phyloP scores from a whole-genome alignment of 2,329 filamentous ascomycete genomes.

The Colletotrichum gigasporum region DNA sequence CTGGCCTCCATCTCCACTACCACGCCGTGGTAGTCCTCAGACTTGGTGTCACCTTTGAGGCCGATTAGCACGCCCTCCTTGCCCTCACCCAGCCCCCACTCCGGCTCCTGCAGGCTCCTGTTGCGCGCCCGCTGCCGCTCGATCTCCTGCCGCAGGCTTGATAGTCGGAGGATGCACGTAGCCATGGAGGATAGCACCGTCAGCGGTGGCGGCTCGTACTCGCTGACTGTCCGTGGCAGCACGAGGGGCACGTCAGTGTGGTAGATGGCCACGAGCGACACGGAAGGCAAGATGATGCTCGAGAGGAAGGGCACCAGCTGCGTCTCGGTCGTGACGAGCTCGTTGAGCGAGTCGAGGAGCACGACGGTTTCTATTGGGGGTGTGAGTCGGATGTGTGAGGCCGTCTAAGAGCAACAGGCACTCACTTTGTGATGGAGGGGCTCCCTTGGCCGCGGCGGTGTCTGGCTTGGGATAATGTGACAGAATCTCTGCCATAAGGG shows the following conservation, averaged over 20 bases:
- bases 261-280: slow-evolving; percentile 82
- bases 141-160: slow-evolving; percentile 78
- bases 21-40: slow-evolving; percentile 54
- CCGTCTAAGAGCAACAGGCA: not conserved
- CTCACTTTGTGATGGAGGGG: slow-evolving; percentile 53
- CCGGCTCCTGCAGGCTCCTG: slow-evolving; percentile 77
- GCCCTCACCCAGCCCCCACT: slow-evolving; percentile 81
- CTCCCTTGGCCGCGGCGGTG: slow-evolving; percentile 45
- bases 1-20: slow-evolving; percentile 89
- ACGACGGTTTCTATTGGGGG: slow-evolving; percentile 72
- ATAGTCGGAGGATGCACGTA: slow-evolving; percentile 82
- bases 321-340: slow-evolving; percentile 63
- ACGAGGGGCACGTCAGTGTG: slow-evolving; percentile 80
- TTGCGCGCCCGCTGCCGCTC: slow-evolving; percentile 79
- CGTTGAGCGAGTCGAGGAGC: slow-evolving; percentile 82
- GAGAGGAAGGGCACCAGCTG: slow-evolving; percentile 76
- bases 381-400: slow-evolving; percentile 21
- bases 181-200: slow-evolving; percentile 83
- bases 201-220: slow-evolving; percentile 75
- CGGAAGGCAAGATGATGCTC: slow-evolving; percentile 69
- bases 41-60: slow-evolving; percentile 60
- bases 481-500: slow-evolving; percentile 68
- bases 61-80: slow-evolving; percentile 83
- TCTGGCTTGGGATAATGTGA: slow-evolving; percentile 56
- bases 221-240: slow-evolving; percentile 51